A percentile compares a stretch with the other conserved stretches of the same genome.
phyloP scores from a whole-genome alignment of 164 flowering plant species.

The Stephania cephalantha region DNA sequence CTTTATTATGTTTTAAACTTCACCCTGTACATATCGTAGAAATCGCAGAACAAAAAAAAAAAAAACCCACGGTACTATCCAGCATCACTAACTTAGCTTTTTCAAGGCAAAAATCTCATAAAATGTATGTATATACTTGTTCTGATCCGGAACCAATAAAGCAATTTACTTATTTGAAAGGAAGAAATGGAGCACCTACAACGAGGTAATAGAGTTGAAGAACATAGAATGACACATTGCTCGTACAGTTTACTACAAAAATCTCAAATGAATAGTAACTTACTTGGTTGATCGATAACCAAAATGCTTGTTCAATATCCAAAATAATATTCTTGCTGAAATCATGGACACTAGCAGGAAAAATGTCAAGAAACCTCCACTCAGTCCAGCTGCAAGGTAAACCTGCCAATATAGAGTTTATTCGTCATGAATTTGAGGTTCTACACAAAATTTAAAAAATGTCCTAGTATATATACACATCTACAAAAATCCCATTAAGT shows the following conservation, averaged over 20 bases:
- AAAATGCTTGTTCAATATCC: constrained; percentile 32
- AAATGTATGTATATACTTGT: not conserved
- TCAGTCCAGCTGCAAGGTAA: constrained; percentile 64
- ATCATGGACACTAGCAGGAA: constrained; percentile 53
- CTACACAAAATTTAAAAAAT: not conserved
- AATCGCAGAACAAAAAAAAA: not conserved
- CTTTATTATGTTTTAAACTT: not conserved
- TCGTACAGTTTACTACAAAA: constrained; percentile 9
- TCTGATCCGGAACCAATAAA: not conserved
- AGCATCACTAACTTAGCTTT: not conserved
- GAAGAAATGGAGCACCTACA: not conserved
- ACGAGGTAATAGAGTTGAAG: not conserved
- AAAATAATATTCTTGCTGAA: constrained; percentile 54
- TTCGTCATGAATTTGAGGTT: constrained; percentile 1
- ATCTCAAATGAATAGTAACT: not conserved
- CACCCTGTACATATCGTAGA: not conserved
- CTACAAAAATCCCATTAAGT: not conserved
- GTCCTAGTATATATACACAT: not conserved
- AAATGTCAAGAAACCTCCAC: constrained; percentile 88
- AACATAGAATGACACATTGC: not conserved
- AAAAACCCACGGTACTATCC: not conserved
- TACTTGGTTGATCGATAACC: constrained; percentile 62
- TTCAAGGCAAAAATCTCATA: not conserved
- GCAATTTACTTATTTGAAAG: not conserved
- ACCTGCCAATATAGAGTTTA: constrained; percentile 42